Conservation (phyloP, 2,329 filamentous ascomycete genomes). For the Coniochaeta pulveracea region DNA sequence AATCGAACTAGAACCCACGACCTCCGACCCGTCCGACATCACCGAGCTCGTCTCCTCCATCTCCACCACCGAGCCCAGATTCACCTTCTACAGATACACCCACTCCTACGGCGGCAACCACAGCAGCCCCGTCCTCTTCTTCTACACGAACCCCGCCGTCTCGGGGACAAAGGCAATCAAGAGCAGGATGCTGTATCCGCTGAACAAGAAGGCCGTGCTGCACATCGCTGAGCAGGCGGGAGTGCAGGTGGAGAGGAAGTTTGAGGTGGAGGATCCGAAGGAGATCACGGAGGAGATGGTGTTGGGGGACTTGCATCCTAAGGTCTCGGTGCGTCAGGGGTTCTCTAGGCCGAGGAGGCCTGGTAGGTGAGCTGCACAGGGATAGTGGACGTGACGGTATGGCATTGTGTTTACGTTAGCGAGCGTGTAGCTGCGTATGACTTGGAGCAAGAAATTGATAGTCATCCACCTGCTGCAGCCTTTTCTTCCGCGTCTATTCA, state of each 20-base stretch:
- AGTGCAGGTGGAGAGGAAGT: conserved; percentile 57
- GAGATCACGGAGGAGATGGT: conserved; percentile 61
- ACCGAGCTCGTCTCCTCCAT: conserved; percentile 48
- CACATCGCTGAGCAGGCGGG: conserved; percentile 53
- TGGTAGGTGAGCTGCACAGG: conserved; percentile 42
- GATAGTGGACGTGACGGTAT: no score
- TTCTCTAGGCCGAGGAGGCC: conserved; percentile 75
- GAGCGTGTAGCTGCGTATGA: no score
- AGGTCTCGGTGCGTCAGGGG: conserved; percentile 51
- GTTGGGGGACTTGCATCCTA: conserved; percentile 55
- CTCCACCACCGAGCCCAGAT: conserved; percentile 58
- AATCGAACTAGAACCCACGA: conserved; percentile 48
- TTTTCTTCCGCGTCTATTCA: no score
- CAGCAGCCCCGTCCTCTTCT: conserved; percentile 57
- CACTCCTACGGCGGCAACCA: conserved; percentile 42
- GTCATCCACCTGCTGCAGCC: no score
- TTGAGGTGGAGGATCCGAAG: conserved; percentile 54
- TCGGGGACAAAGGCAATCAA: conserved; percentile 59
- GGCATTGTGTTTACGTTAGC: no score
- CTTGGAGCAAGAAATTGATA: no score
- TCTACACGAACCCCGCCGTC: conserved; percentile 68
- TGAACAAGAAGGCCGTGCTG: conserved; percentile 57
- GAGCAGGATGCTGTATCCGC: conserved; percentile 74
- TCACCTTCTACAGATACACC: conserved; percentile 63
- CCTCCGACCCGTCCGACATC: conserved; percentile 41